Evolutionary conservation across 805 yeast genomes (phyloP).

Genomic region (Candida lessepsii): DNA sequence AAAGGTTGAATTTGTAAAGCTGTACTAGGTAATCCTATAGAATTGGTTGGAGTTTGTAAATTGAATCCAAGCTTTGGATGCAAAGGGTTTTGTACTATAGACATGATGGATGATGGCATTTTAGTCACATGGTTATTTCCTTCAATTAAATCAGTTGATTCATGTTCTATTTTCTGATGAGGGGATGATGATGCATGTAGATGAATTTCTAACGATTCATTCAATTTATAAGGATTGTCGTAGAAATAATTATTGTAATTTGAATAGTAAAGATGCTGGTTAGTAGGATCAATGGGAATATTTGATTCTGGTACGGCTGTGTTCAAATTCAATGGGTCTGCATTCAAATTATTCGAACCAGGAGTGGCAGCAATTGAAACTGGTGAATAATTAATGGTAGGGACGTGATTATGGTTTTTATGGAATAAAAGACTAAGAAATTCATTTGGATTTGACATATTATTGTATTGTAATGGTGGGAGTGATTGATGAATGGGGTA

Average conservation of each 20-base stretch:
- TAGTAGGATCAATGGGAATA: slow-evolving; percentile 30
- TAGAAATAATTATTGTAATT: slow-evolving; percentile 39
- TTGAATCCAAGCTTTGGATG: slow-evolving; percentile 46
- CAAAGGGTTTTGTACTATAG: slow-evolving; percentile 38
- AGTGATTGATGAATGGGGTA: not conserved
- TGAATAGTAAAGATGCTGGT: slow-evolving; percentile 37
- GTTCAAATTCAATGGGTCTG: slow-evolving; percentile 10
- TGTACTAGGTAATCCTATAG: slow-evolving; percentile 50
- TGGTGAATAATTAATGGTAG: slow-evolving; percentile 11
- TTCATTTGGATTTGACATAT: slow-evolving; percentile 27
- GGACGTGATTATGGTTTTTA: slow-evolving; percentile 27
- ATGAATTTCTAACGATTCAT: slow-evolving; percentile 40
- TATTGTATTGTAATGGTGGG: slow-evolving; percentile 2
- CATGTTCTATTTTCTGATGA: slow-evolving; percentile 20
- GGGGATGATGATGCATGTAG: slow-evolving; percentile 37
- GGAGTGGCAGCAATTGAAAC: slow-evolving; percentile 10
- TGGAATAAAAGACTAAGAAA: slow-evolving; percentile 55
- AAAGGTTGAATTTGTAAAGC: slow-evolving; percentile 67
- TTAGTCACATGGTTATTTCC: slow-evolving; percentile 36
- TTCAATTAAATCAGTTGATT: slow-evolving; percentile 32
- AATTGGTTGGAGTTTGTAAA: slow-evolving; percentile 26
- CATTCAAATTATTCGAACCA: not conserved
- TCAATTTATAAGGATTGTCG: slow-evolving; percentile 38
- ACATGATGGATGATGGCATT: slow-evolving; percentile 58
- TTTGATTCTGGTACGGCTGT: slow-evolving; percentile 13